Base-by-base conservation (phyloP, 352 stramenopile genomes). In the Globisporangium paddicum region DNA sequence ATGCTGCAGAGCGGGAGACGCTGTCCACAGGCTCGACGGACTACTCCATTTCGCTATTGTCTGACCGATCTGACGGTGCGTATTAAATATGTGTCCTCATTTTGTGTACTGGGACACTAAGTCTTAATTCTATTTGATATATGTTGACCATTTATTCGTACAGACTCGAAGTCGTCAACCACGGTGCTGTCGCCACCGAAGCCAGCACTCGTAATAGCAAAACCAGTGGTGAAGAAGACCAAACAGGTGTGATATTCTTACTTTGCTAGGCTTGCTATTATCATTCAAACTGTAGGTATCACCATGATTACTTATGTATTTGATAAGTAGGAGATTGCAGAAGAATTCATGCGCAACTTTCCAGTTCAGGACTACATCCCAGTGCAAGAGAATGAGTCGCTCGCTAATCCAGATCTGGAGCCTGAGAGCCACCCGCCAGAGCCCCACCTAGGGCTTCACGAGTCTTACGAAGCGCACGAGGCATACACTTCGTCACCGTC, bases 321-420 rank as follows among this genome's bases (percentile, higher is more conserved):
- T n/a, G n/a, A n/a, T 32, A 32, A 32, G 5, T 8, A 57, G 62
- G 57, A 80, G 68, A 74, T 86, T 47, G 70, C 69, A 0, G 73
- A 87, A 48, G 77, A 84, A 1, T 83, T 87, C 47, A 75, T 88
- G 75, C 70, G 76, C 10, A 71, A 73, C 9, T 93, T 89, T 26
- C 82, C 82, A 0, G 66, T 90, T 2, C 82, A 93, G 44, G 77
- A 87, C 14, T 92, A 86, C 49, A 90, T 92, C 35, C 72, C 75
- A 32, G 44, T 78, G 1, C 35, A 60, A 2, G 46, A 35, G 3
- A 10, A 54, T 4, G 6, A 48, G 50, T 16, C 41, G 10, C 8
- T 49, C 3, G 2, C 4, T 7, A n/a, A n/a, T 14, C 21, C 49
- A 18, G 7, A 60, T 10, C 16, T 37, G 1, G 10, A 34, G 1